Evolutionary conservation across 768 basidiomycete species (phyloP).

Genomic region (Podaxis carcinomalis): DNA sequence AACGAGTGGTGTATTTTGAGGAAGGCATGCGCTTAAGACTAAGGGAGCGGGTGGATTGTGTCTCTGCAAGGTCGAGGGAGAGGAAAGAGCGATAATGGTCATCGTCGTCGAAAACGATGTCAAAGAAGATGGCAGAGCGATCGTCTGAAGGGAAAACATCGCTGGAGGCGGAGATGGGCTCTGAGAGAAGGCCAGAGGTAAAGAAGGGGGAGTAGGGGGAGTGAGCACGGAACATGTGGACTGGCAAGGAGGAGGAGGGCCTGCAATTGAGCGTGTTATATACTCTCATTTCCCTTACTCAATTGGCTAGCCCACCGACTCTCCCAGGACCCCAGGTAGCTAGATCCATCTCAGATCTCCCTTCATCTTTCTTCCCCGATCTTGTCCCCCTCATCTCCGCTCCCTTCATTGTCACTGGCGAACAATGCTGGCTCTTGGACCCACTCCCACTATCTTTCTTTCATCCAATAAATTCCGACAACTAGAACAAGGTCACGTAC

Average conservation of each 20-base stretch:
- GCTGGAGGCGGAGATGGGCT: slow-evolving; percentile 32
- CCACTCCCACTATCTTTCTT: background rate
- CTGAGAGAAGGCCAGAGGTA: slow-evolving; percentile 54
- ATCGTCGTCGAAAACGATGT: slow-evolving; percentile 36
- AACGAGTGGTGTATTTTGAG: slow-evolving; percentile 13
- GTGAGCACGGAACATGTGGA: slow-evolving; percentile 33
- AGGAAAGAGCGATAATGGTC: slow-evolving; percentile 54
- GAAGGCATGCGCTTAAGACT: slow-evolving; percentile 29
- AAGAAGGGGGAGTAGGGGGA: slow-evolving; percentile 62
- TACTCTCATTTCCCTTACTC: background rate
- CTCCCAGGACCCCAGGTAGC: background rate
- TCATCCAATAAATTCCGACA: too few species aligned
- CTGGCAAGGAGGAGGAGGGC: slow-evolving; percentile 1
- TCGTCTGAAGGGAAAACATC: slow-evolving; percentile 17
- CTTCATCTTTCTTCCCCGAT: background rate
- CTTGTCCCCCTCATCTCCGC: background rate
- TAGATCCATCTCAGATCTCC: background rate
- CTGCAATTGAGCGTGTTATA: background rate
- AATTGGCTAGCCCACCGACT: background rate
- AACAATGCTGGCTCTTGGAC: background rate
- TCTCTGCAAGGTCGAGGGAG: slow-evolving; percentile 64
- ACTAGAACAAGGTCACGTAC: too few species aligned
- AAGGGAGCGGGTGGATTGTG: slow-evolving; percentile 36
- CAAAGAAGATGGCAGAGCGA: slow-evolving; percentile 42
- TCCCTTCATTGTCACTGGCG: background rate